Evolutionary conservation across 169 alveolate species (phyloP), one percentile per base, ranked within the genome.

Genomic region (Babesia divergens): DNA sequence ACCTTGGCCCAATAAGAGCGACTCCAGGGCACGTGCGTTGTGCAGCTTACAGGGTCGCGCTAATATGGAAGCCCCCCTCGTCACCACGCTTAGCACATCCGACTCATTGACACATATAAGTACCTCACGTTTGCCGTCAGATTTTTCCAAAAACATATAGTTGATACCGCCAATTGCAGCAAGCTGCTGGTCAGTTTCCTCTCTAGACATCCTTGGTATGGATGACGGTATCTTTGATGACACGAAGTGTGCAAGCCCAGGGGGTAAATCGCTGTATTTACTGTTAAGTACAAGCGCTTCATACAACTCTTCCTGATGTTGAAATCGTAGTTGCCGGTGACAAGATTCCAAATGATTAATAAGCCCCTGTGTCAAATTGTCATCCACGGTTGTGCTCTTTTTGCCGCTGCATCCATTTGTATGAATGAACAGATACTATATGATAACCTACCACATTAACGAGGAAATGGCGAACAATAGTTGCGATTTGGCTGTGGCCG

Each of bases 201-300:
- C 40, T 56, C 71, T 52, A 46, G 44, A 62, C 84, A 74, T 74
- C 3, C 46, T 35, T 18, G 84, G 76, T 64, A 74, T 40, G 32
- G 32, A 13, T 18, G 71, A 46, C 6, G 77, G 72, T 5, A 62
- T 62, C 77, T 74, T 74, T 14, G 69, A 31, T 18, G 56, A 29
- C 24, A 74, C 28, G 37, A 64, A 60, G 7, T 37, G 32, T 20
- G 62, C 26, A 8, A 74, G 70, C n/a, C 38, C 71, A 5, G 5
- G 38, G 20, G 49, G 59, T 28, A 62, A 35, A 16, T 8, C 60
- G 5, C 34, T 32, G 13, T 26, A 29, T 29, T 0, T 43, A 5
- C 18, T 9, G 2, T 52, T 16, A 46, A 20, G 1, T 1, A 40
- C n/a, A 26, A 74, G 11, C 14, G 77, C 49, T 34, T 65, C 76